Percentiles rank a stretch among this genome's conserved stretches.
phyloP scores from a whole-genome alignment of 257 asterid genomes.

The Fraxinus anomala region DNA sequence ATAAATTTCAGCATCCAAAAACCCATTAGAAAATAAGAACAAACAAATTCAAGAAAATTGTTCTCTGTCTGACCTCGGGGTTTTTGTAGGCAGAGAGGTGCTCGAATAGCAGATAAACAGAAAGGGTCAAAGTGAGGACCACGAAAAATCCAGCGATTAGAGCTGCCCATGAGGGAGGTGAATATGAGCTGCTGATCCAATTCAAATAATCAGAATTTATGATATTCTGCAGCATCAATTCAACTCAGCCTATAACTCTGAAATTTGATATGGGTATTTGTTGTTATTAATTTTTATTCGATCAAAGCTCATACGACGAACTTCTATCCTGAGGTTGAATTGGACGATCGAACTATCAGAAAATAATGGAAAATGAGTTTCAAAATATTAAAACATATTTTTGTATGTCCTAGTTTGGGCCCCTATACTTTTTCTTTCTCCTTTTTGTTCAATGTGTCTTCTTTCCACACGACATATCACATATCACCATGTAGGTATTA shows the following conservation, averaged over 20 bases:
- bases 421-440: not conserved
- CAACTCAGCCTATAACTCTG: slow-evolving; percentile 30
- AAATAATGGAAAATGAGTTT: slow-evolving; percentile 25
- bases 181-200: slow-evolving; percentile 48
- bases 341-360: slow-evolving; percentile 33
- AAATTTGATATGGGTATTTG: not conserved
- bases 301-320: slow-evolving; percentile 31
- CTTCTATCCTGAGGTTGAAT: slow-evolving; percentile 16
- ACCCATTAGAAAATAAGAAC: not conserved
- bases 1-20: not conserved
- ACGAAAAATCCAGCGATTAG: slow-evolving; percentile 68
- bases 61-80: slow-evolving; percentile 62
- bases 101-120: slow-evolving; percentile 75
- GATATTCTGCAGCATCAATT: slow-evolving; percentile 70
- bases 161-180: slow-evolving; percentile 87
- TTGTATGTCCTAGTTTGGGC: not conserved
- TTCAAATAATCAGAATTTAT: slow-evolving; percentile 43
- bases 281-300: slow-evolving; percentile 18
- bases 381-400: not conserved
- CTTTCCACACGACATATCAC: no score
- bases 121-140: slow-evolving; percentile 62
- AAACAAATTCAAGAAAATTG: not conserved
- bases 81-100: slow-evolving; percentile 89
- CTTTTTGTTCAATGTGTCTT: not conserved
- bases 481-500: no score